phyloP scores from a whole-genome alignment of 1,284 basidiomycete genomes.

The Fomitopsis betulina region DNA sequence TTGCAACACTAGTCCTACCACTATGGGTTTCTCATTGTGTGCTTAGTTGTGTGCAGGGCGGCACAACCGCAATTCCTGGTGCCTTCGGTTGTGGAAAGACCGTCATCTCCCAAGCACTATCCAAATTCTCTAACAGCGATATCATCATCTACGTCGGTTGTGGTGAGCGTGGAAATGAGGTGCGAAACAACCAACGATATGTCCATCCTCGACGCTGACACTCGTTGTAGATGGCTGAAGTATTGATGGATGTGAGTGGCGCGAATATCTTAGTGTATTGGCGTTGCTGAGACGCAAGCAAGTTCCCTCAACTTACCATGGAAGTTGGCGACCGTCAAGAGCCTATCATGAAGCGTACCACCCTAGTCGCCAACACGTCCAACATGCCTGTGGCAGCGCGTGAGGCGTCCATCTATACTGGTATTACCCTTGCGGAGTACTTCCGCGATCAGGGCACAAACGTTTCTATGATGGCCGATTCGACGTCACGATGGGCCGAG shows the following conservation, averaged over 20 bases:
- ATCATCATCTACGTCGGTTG: slow-evolving; percentile 99
- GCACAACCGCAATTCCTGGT: slow-evolving; percentile 98
- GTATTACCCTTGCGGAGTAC: slow-evolving; percentile 98
- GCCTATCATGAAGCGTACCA: slow-evolving; percentile 99
- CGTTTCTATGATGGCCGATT: slow-evolving; percentile 99
- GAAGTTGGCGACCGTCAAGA: slow-evolving; percentile 90
- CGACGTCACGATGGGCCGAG: slow-evolving; percentile 99
- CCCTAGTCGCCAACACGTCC: slow-evolving; percentile 98
- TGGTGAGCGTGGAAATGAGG: slow-evolving; percentile 90
- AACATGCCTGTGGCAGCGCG: slow-evolving; percentile 99
- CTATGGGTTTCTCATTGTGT: not conserved
- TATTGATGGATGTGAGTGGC: slow-evolving; percentile 78
- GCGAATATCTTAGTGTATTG: slow-evolving; percentile 1
- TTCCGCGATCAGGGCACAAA: slow-evolving; percentile 99
- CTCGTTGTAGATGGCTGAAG: slow-evolving; percentile 87
- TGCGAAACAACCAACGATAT: slow-evolving; percentile 24
- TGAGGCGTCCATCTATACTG: slow-evolving; percentile 99
- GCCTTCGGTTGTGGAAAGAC: slow-evolving; percentile 99
- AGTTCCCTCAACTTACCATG: slow-evolving; percentile 96
- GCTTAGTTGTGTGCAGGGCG: slow-evolving; percentile 89
- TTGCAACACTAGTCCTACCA: slow-evolving; percentile 10
- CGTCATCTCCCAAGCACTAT: slow-evolving; percentile 95
- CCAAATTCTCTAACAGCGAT: slow-evolving; percentile 99
- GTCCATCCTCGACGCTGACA: not conserved
- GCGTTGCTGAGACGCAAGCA: slow-evolving; percentile 18